Evolutionary conservation across 177 flowering plant species (phyloP), one percentile per base, ranked within the genome.

Genomic region (Tripterygium wilfordii): DNA sequence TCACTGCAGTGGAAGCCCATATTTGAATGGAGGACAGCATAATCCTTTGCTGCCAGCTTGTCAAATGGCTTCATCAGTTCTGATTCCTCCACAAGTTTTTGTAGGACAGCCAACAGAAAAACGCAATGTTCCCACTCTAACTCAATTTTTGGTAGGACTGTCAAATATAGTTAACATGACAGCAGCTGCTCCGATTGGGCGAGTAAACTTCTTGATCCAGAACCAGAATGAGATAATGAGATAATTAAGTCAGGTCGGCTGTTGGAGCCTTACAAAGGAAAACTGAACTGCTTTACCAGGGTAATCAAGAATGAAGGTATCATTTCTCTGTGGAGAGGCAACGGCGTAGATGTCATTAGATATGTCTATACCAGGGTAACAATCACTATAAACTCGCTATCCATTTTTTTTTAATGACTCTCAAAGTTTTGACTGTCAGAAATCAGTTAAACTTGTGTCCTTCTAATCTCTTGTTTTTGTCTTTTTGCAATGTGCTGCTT

Each of bases 181-280:
- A 8, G 90, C 85, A 3, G 90, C 90, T 56, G 90, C 95, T 50
- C 95, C 91, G 24, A 83, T 83, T 54, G 91, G 83, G 67, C 78
- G 95, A n/a, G 85, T 83, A 15, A 85, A 85, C 50, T 77, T 84
- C 20, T 55, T 82, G 58, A 77, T 88, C 49, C 95, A 85, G 57
- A 85, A 85, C 53, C 90, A 83, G 65, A 88, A 78, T 65, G 95
- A 85, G 55, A n/a, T n/a, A n/a, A n/a, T n/a, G n/a, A n/a, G n/a
- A 78, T 85, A 88, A 62, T 85, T 37, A 83, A 75, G 58, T 41
- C 75, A 47, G 91, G 95, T 32, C 62, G 95, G 15, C 61, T 83
- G 10, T 77, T 81, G 37, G 72, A 77, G 52, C 95, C 90, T 18
- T 83, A 85, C 75, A 83, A 78, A 57, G 95, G 95, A 29, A 86